These are phyloP conservation scores for Petunia axillaris DNA, from an alignment of 257 asterid genomes.

Conservation along the genomic window DNA sequence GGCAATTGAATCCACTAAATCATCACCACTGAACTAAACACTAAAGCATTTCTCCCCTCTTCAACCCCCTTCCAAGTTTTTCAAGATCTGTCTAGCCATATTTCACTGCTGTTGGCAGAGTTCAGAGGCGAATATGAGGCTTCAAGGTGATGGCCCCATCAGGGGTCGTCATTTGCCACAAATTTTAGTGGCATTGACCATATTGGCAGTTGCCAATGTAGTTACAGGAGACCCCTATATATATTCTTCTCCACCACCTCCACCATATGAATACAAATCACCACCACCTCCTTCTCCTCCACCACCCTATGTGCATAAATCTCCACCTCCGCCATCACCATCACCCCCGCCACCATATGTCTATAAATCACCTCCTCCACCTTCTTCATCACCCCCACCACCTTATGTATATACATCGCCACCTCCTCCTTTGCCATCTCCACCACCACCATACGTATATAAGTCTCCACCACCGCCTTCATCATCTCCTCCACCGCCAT, in stretches of 20 bases:
- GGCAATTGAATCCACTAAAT: neutral
- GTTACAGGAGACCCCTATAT: slow-evolving; percentile 56
- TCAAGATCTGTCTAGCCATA: neutral
- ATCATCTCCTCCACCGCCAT: too few species aligned
- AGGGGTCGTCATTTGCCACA: slow-evolving; percentile 45
- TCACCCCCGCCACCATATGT: too few species aligned
- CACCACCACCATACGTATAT: too few species aligned
- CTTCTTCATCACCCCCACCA: slow-evolving; percentile 33
- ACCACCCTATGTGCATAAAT: too few species aligned
- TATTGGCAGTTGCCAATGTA: slow-evolving; percentile 42
- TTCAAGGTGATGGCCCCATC: slow-evolving; percentile 39
- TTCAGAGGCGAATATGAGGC: slow-evolving; percentile 45
- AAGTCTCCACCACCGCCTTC: too few species aligned
- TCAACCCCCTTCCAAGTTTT: neutral
- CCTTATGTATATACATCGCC: slow-evolving; percentile 31
- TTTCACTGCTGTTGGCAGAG: slow-evolving; percentile 25
- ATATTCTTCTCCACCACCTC: slow-evolving; percentile 42
- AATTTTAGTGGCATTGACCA: slow-evolving; percentile 47
- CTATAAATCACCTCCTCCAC: slow-evolving; percentile 9
- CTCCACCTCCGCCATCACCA: too few species aligned
- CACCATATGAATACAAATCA: neutral
- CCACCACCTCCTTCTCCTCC: too few species aligned
- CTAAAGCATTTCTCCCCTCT: neutral
- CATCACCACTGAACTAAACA: slow-evolving; percentile 34
- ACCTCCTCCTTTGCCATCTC: slow-evolving; percentile 23